phyloP scores from a whole-genome alignment of 2,329 filamentous ascomycete genomes.

The Exophiala aquamarina region DNA sequence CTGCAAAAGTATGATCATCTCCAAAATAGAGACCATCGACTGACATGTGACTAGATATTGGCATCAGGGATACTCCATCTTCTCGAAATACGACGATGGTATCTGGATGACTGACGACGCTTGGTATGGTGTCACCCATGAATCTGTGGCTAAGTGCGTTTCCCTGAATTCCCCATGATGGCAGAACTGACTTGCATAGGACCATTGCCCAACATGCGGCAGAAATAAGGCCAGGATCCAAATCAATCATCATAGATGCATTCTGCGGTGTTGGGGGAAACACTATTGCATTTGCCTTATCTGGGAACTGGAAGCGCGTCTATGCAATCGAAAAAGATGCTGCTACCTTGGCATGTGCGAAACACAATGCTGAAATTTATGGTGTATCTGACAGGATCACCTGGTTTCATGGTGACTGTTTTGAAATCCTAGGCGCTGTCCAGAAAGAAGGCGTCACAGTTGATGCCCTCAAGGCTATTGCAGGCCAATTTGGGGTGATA shows the following conservation, averaged over 20 bases:
- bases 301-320: conserved; percentile 74
- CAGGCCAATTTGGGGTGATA: conserved; percentile 56
- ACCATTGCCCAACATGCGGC: conserved; percentile 74
- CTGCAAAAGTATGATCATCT: conserved; percentile 71
- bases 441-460: conserved; percentile 16
- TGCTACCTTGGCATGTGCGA: conserved; percentile 79
- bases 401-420: conserved; percentile 86
- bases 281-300: conserved; percentile 87
- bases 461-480: conserved; percentile 47
- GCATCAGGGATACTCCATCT: conserved; percentile 83
- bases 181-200: conserved; percentile 42
- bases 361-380: conserved; percentile 86
- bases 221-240: conserved; percentile 52
- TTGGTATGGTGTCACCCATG: conserved; percentile 96
- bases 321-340: conserved; percentile 87
- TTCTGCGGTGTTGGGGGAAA: conserved; percentile 94
- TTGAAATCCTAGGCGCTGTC: conserved; percentile 62
- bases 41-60: conserved; percentile 67
- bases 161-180: not conserved
- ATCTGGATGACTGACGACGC: conserved; percentile 89
- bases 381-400: conserved; percentile 75
- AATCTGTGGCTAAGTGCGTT: conserved; percentile 78
- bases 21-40: not conserved
- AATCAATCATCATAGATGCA: conserved; percentile 74
- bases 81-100: conserved; percentile 81